Evolutionary conservation across 2,329 filamentous ascomycete species (phyloP).

Genomic region (Fonsecaea nubica): DNA sequence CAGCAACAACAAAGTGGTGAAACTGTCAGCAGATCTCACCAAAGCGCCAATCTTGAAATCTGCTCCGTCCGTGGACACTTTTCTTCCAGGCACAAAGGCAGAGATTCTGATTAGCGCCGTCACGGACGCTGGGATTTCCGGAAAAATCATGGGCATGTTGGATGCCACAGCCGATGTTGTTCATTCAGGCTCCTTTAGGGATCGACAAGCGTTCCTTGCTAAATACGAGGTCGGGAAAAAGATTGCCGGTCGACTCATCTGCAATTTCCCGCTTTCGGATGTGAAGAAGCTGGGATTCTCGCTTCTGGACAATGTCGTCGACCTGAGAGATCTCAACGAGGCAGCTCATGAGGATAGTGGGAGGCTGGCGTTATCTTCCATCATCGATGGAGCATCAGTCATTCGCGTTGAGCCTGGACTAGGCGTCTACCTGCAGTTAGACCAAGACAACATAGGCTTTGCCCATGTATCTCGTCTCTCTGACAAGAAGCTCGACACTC

Average conservation of each 20-base stretch:
- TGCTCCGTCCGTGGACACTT: slow-evolving; percentile 86
- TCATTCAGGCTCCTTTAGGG: slow-evolving; percentile 79
- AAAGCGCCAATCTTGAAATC: slow-evolving; percentile 64
- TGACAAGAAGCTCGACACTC: slow-evolving; percentile 83
- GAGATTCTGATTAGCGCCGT: slow-evolving; percentile 83
- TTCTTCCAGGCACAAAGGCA: slow-evolving; percentile 88
- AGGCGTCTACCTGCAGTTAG: slow-evolving; percentile 80
- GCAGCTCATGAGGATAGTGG: slow-evolving; percentile 54
- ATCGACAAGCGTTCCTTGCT: slow-evolving; percentile 67
- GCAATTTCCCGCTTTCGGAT: slow-evolving; percentile 80
- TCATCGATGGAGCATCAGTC: slow-evolving; percentile 78
- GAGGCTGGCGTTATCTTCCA: slow-evolving; percentile 69
- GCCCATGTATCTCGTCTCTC: slow-evolving; percentile 93
- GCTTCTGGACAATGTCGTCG: slow-evolving; percentile 80
- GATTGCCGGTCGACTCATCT: slow-evolving; percentile 84
- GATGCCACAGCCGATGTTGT: slow-evolving; percentile 90
- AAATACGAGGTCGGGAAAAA: slow-evolving; percentile 84
- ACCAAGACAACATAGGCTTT: slow-evolving; percentile 75
- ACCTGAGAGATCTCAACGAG: slow-evolving; percentile 56
- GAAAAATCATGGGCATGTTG: slow-evolving; percentile 90
- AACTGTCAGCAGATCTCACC: slow-evolving; percentile 75
- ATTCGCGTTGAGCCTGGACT: slow-evolving; percentile 78
- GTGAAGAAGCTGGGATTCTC: slow-evolving; percentile 87
- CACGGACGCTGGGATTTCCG: slow-evolving; percentile 74
- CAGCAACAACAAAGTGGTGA: slow-evolving; percentile 80